Conservation (phyloP, 345 rosid species). For the Syzygium grande region DNA sequence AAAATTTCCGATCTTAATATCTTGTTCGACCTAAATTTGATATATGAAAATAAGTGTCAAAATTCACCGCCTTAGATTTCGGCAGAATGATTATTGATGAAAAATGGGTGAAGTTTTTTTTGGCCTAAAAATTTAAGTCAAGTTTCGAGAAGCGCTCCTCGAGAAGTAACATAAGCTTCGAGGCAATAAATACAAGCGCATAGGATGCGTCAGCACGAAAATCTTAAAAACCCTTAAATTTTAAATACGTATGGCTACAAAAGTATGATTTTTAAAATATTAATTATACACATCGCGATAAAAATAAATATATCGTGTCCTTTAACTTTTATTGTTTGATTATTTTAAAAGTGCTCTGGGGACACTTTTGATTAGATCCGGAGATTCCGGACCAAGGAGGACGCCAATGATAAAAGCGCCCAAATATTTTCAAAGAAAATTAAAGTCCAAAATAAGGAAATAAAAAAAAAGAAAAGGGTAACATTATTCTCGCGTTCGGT, state of each 20-base stretch:
- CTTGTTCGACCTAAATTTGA: not conserved
- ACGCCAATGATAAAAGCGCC: not conserved
- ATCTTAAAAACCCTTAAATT: too few species aligned
- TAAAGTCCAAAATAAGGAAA: not conserved
- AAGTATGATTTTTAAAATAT: not conserved
- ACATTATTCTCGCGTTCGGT: not conserved
- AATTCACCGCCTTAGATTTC: not conserved
- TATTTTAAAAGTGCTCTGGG: not conserved
- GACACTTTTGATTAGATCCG: not conserved
- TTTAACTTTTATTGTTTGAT: not conserved
- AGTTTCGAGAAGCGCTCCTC: not conserved
- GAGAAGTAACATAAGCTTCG: not conserved
- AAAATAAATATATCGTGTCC: not conserved
- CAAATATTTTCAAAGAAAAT: not conserved
- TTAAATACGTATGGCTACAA: not conserved
- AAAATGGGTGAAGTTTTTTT: not conserved
- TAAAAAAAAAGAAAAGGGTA: not conserved
- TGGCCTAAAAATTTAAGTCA: not conserved
- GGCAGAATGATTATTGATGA: not conserved
- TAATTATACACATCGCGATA: not conserved
- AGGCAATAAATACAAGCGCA: not conserved
- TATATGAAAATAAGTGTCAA: not conserved
- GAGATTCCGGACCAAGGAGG: not conserved
- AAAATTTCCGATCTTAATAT: not conserved
- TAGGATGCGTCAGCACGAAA: not conserved